Evolutionary conservation across 2,329 filamentous ascomycete species (phyloP).

Genomic region (Aaosphaeria pasadenensis): DNA sequence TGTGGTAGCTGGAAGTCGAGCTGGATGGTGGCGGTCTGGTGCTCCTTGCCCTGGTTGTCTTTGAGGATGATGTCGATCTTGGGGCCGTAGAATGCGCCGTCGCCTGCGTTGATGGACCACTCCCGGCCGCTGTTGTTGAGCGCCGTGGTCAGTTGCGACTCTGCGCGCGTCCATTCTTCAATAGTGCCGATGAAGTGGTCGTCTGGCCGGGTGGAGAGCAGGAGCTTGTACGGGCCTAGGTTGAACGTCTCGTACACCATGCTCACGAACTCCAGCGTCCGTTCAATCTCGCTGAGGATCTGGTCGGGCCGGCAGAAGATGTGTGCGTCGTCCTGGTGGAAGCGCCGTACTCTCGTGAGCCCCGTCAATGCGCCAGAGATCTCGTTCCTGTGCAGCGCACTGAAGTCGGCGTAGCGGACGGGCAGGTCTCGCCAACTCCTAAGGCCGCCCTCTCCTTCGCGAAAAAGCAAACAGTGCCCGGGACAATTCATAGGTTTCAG

Average conservation of each 20-base stretch:
- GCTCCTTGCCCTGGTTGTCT: slow-evolving; percentile 74
- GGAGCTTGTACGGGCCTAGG: slow-evolving; percentile 70
- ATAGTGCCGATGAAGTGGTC: slow-evolving; percentile 74
- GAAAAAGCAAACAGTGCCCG: slow-evolving; percentile 82
- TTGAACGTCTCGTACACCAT: slow-evolving; percentile 68
- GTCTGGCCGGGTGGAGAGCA: slow-evolving; percentile 73
- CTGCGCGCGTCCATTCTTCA: slow-evolving; percentile 68
- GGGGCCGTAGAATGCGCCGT: slow-evolving; percentile 87
- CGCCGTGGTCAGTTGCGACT: slow-evolving; percentile 62
- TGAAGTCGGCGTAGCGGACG: slow-evolving; percentile 83
- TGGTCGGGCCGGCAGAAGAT: slow-evolving; percentile 82
- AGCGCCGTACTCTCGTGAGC: slow-evolving; percentile 77
- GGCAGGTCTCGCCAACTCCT: slow-evolving; percentile 79
- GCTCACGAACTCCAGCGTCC: slow-evolving; percentile 71
- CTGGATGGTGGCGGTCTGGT: slow-evolving; percentile 86
- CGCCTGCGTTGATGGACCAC: slow-evolving; percentile 75
- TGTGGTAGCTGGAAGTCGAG: slow-evolving; percentile 87
- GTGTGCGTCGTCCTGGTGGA: slow-evolving; percentile 88
- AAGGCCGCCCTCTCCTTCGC: slow-evolving; percentile 51
- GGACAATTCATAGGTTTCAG: slow-evolving; percentile 94
- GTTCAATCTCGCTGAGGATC: slow-evolving; percentile 70
- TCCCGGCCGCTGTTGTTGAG: slow-evolving; percentile 61
- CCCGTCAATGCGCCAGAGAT: slow-evolving; percentile 77
- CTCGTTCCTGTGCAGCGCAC: slow-evolving; percentile 82
- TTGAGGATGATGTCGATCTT: slow-evolving; percentile 85